Evolutionary conservation across 2,329 filamentous ascomycete genomes (phyloP), one percentile per base, ranked within the genome.

Genomic region (Zasmidium angulare): DNA sequence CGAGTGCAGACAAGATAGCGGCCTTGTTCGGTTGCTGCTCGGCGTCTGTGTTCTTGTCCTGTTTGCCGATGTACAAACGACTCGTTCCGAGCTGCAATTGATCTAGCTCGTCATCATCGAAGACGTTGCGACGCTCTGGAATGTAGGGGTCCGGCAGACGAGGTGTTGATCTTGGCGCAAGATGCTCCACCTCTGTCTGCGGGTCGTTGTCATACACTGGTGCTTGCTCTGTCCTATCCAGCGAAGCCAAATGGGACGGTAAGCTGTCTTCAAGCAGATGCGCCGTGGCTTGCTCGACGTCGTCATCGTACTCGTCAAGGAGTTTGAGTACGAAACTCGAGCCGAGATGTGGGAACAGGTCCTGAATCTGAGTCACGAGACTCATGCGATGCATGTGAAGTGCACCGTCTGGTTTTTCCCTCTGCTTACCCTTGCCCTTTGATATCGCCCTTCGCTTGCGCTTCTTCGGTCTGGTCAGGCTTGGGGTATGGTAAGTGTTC

Each of bases 291-390:
- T 88, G 83, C 74, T 97, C 92, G 0, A 88, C 83, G 68, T 93
- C 81, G 65, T 95, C 87, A 48, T 79, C 77, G 72, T 95, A 97
- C 71, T 90, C 86, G 68, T 93, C 89, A 22, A 97, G 81, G 10
- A 96, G 81, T 67, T 84, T 89, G 19, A 90, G 82, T 17, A 98
- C 80, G 71, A 96, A 98, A 0, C 84, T 90, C 2, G 90, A 88
- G 3, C 93, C 92, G 10, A 98, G 79, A 63, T 96, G 86, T 0
- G 93, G 91, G 70, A 98, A 97, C 0, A 98, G 80, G 71, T 99
- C 93, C 71, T 96, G 92, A n/a, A 99, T 83, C 72, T 96, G 91
- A 0, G 89, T 89, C 53, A 98, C 86, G 51, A 93, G 85, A 67
- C 89, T 93, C 85, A 96, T 89, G 46, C 82, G 87, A 74, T 96